These are phyloP conservation scores for Phaffomyces opuntiae DNA, from an alignment of 805 yeast species.

Conservation along the genomic window DNA sequence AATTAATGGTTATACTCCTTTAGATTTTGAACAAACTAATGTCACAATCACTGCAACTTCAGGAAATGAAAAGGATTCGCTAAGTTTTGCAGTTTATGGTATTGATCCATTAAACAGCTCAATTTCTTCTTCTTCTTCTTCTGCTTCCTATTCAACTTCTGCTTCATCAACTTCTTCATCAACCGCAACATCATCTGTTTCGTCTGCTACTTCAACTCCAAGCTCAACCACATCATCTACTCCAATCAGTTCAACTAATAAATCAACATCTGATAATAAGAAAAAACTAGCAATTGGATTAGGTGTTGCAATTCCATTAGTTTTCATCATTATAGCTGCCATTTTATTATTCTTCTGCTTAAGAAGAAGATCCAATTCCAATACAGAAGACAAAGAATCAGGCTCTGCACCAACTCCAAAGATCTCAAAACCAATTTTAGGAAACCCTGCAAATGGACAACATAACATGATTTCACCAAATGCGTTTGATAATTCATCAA, in stretches of 20 bases:
- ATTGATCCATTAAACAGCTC: conserved; percentile 25
- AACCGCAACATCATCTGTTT: conserved; percentile 4
- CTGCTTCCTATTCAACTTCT: conserved; percentile 23
- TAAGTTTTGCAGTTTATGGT: conserved; percentile 48
- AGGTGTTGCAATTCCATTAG: conserved; percentile 77
- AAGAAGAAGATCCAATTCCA: conserved; percentile 36
- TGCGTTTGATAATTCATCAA: conserved; percentile 13
- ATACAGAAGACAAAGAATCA: conserved; percentile 26
- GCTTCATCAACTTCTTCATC: conserved; percentile 14
- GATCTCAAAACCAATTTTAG: conserved; percentile 34
- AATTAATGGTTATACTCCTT: conserved; percentile 61
- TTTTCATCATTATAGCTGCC: conserved; percentile 41
- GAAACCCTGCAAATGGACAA: conserved; percentile 30
- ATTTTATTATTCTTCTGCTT: conserved; percentile 50
- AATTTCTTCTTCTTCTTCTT: conserved; percentile 24
- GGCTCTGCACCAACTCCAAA: conserved; percentile 22
- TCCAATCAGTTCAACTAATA: conserved; percentile 7
- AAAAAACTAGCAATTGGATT: conserved; percentile 78
- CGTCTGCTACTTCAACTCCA: conserved; percentile 14
- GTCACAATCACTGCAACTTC: conserved; percentile 36
- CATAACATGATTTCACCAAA: conserved; percentile 22
- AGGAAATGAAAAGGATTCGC: conserved; percentile 29
- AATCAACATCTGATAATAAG: conserved; percentile 22
- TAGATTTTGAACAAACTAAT: conserved; percentile 32
- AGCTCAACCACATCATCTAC: too few species aligned